phyloP scores from a whole-genome alignment of 2,329 filamentous ascomycete species.

The Didymella keratinophila region DNA sequence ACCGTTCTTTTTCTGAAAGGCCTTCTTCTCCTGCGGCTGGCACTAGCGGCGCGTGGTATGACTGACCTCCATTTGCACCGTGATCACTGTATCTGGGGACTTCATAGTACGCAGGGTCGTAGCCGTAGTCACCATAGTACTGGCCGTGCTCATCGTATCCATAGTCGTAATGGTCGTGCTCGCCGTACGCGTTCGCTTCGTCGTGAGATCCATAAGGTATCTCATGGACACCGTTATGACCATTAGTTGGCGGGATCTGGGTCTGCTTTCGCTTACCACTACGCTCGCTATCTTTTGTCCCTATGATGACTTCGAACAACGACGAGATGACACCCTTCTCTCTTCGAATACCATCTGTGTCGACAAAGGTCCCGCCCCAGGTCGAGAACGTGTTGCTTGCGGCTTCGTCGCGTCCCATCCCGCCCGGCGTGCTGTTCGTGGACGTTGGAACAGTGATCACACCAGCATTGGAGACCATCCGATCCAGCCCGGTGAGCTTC shows the following conservation, averaged over 20 bases:
- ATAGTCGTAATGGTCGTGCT: slow-evolving; percentile 36
- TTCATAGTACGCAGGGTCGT: slow-evolving; percentile 44
- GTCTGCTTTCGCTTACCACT: slow-evolving; percentile 57
- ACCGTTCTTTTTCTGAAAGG: slow-evolving; percentile 81
- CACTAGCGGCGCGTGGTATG: slow-evolving; percentile 62
- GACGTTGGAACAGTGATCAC: slow-evolving; percentile 57
- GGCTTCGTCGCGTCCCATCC: slow-evolving; percentile 42
- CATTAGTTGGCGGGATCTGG: slow-evolving; percentile 20
- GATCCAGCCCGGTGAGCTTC: slow-evolving; percentile 78
- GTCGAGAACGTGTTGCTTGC: slow-evolving; percentile 59
- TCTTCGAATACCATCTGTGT: slow-evolving; percentile 84
- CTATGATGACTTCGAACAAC: slow-evolving; percentile 85
- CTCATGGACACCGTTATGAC: slow-evolving; percentile 32
- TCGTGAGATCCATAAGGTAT: slow-evolving; percentile 29
- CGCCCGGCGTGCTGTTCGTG: slow-evolving; percentile 52
- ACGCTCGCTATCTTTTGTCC: slow-evolving; percentile 77
- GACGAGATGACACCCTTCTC: slow-evolving; percentile 93
- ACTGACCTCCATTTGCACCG: slow-evolving; percentile 53
- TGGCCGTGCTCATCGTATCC: slow-evolving; percentile 44
- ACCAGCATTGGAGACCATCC: slow-evolving; percentile 64
- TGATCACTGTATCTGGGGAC: slow-evolving; percentile 40
- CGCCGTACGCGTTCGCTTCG: slow-evolving; percentile 24
- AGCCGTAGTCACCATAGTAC: slow-evolving; percentile 42
- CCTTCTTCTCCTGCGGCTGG: slow-evolving; percentile 64
- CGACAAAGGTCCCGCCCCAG: slow-evolving; percentile 75